Conservation (phyloP, 139 green algal species). For the Volvox africanus region DNA sequence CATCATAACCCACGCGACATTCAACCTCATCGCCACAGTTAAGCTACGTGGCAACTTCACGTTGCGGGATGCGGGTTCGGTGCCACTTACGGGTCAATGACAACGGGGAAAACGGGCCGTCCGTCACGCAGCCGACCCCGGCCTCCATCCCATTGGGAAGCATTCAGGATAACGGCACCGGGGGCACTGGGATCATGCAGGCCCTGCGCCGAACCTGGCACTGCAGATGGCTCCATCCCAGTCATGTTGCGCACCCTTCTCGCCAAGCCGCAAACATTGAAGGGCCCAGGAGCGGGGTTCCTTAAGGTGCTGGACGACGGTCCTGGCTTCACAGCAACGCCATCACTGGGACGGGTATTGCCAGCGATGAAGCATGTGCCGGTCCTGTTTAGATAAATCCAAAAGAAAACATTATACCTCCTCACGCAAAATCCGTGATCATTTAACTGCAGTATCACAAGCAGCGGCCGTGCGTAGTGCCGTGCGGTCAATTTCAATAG, state of each 20-base stretch:
- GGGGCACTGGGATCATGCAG: constrained; percentile 72
- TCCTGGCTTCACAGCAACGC: not conserved
- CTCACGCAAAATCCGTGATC: too few relatives aligned
- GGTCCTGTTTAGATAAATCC: constrained; percentile 19
- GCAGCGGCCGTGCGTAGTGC: too few relatives aligned
- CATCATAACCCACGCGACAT: too few relatives aligned
- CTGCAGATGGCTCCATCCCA: not conserved
- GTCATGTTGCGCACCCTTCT: not conserved
- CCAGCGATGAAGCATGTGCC: constrained; percentile 58
- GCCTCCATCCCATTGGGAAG: constrained; percentile 62
- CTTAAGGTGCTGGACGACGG: not conserved
- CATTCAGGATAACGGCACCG: constrained; percentile 77
- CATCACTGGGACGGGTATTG: not conserved
- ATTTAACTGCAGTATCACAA: too few relatives aligned
- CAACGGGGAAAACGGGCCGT: constrained; percentile 60
- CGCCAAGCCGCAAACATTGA: not conserved
- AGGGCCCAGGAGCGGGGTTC: not conserved
- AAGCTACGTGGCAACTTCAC: too few relatives aligned
- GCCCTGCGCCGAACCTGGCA: not conserved
- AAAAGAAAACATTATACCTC: too few relatives aligned
- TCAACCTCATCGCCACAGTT: too few relatives aligned
- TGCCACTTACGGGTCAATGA: constrained; percentile 73
- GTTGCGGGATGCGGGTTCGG: too few relatives aligned
- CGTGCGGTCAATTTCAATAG: too few relatives aligned
- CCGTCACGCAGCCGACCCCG: constrained; percentile 48